Evolutionary conservation across 768 basidiomycete species (phyloP), one percentile per base, ranked within the genome.

Genomic region (Cystoderma amianthinum): DNA sequence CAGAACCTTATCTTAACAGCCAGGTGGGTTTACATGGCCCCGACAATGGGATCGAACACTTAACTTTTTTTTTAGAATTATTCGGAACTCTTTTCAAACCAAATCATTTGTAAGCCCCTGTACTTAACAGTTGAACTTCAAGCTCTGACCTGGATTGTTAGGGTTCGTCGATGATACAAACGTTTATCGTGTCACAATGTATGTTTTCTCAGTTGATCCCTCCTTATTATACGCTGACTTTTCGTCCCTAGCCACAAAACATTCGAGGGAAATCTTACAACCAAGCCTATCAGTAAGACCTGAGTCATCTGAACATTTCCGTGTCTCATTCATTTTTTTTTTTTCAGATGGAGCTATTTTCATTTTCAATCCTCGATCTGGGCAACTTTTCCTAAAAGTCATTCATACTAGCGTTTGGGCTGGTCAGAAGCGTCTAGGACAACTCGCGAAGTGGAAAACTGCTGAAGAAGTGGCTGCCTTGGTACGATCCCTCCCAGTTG

Each of bases 341-440:
- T 44, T 18, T 11, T 6, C 41, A 87, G 85, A 95, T 56, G 91
- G 91, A 19, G 92, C 92, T 5, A 96, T 95, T 64, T 96, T 97
- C 70, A 98, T 99, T 58, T 98, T 98, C 76, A 98, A 98, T 66
- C 96, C 96, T 50, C 85, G 96, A 39, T 96, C 96, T 19, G 96
- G 96, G 20, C 96, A 99, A 54, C 64, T 98, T 24, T 98, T 98
- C 82, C 64, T 99, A 62, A 99, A 99, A 72, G 85, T 99, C 64
- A 99, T 99, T 47, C 96, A 99, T 61, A 99, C 96, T 2, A 97
- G 94, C 55, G 96, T 98, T n/a, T 99, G 96, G 96, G 96, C 96
- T 43, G 96, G 96, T 56, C 96, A 99, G 64, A 99, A 99, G 64
- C 96, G 96, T 84, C 80, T 99, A 37, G 96, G 96, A 43, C 96